phyloP scores from a whole-genome alignment of 495 filamentous ascomycete species.

The Neurospora tetrasperma region DNA sequence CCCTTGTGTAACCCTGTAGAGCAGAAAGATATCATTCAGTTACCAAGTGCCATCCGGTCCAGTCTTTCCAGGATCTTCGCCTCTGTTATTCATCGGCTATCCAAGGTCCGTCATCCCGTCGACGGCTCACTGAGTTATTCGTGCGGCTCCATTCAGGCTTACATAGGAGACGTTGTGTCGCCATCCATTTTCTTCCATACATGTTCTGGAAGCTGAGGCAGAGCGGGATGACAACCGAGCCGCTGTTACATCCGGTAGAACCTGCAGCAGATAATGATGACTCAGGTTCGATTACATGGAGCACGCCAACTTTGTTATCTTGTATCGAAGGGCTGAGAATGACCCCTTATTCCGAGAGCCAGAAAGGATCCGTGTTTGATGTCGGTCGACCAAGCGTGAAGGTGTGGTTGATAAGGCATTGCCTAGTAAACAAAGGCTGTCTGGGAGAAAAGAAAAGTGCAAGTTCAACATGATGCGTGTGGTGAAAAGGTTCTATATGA shows the following conservation, averaged over 20 bases:
- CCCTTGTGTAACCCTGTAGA: background rate
- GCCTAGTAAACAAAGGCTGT: background rate
- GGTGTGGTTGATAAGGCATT: background rate
- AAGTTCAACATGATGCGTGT: background rate
- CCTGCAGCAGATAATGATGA: background rate
- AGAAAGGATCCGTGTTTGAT: background rate
- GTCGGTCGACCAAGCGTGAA: background rate
- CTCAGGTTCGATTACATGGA: no score
- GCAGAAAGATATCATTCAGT: background rate
- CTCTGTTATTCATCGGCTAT: background rate
- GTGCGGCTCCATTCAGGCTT: no score
- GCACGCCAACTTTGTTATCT: background rate
- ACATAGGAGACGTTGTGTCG: background rate
- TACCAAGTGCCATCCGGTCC: background rate
- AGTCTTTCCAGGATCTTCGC: background rate
- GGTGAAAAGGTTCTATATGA: background rate
- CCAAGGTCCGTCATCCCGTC: background rate
- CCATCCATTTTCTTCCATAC: background rate
- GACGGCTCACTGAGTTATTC: no score
- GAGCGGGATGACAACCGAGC: background rate
- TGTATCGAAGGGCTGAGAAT: background rate
- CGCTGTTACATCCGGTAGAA: background rate
- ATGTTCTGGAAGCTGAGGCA: background rate
- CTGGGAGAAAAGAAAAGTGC: background rate
- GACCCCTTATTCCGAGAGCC: background rate